Evolutionary conservation across 257 asterid genomes (phyloP), one percentile per base, ranked within the genome.

Genomic region (Gentiana dahurica): DNA sequence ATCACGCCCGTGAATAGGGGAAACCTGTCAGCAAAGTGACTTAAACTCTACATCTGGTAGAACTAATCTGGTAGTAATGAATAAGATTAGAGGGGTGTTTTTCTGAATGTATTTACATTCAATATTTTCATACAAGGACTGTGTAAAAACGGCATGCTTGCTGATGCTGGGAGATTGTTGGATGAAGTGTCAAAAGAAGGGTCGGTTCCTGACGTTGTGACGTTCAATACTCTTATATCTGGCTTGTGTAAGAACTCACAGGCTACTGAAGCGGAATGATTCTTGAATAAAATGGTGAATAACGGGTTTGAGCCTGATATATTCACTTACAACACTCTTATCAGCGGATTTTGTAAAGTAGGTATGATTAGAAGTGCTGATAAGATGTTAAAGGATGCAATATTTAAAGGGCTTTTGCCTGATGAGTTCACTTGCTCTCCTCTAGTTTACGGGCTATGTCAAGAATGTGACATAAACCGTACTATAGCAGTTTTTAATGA

Each of bases 111-210:
- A 63, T 87, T 75, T 72, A 87, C 97, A 0, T 67, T 75, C 76
- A 91, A 91, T 68, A 79, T 91, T 55, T 81, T 91, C 64, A 79
- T 87, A 52, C 97, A 71, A 63, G 94, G 98, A 45, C 92, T 85
- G 65, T 87, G 94, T 69, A 79, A 70, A 59, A 83, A 74, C 41
- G 93, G 93, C 34, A 64, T 66, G 12, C 80, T 79, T 49, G 76
- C 72, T n/a, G n/a, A n/a, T n/a, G n/a, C n/a, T n/a, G n/a, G n/a
- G 15, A 75, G 77, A 78, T 70, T 79, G 92, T 72, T 91, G 64
- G 79, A 78, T 44, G 51, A 66, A 62, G 65, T 76, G 54, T 53
- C 54, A 2, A 58, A 66, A 41, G 79, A 73, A 57, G 89, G 86
- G 55, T 75, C 78, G 62, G 69, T 72, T 51, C 92, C 95, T 12